phyloP scores from a whole-genome alignment of 2,329 filamentous ascomycete genomes.

The Aspergillus arachidicola region DNA sequence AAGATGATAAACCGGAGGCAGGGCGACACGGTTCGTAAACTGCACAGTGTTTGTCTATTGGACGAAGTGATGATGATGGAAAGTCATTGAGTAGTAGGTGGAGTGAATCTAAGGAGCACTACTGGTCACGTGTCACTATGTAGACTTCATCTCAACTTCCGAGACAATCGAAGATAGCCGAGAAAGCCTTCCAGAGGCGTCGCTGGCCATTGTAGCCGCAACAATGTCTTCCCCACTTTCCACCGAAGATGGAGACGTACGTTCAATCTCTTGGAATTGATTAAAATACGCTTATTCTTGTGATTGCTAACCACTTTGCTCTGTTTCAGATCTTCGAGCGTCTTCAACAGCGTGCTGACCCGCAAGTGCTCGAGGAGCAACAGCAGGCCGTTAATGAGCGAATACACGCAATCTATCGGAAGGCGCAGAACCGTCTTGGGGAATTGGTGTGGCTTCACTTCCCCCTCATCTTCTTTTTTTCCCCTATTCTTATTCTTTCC shows the following conservation, averaged over 20 bases:
- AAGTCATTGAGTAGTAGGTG: constrained; percentile 6
- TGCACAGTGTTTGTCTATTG: not conserved
- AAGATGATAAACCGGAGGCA: not conserved
- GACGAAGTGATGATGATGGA: not conserved
- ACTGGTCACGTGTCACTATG: constrained; percentile 25
- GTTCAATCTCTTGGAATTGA: not conserved
- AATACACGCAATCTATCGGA: constrained; percentile 60
- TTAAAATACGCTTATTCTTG: not conserved
- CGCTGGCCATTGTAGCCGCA: constrained; percentile 37
- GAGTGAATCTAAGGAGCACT: constrained; percentile 7
- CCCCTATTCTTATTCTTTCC: constrained; percentile 3
- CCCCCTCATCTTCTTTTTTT: constrained; percentile 2
- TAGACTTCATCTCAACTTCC: constrained; percentile 23
- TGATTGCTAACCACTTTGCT: constrained; percentile 11
- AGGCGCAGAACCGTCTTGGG: constrained; percentile 64
- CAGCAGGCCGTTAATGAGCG: constrained; percentile 63
- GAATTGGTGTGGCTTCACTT: constrained; percentile 59
- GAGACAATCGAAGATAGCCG: constrained; percentile 19
- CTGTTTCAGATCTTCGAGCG: constrained; percentile 37
- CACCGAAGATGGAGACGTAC: constrained; percentile 47
- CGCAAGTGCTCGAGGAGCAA: constrained; percentile 60
- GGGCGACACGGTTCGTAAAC: not conserved
- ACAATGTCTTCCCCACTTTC: constrained; percentile 48
- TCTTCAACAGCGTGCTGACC: constrained; percentile 56
- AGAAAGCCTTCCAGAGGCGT: constrained; percentile 17